Evolutionary conservation across 176 grass and related monocot species (phyloP), one percentile per base, ranked within the genome.

Genomic region (Triticum monococcum): DNA sequence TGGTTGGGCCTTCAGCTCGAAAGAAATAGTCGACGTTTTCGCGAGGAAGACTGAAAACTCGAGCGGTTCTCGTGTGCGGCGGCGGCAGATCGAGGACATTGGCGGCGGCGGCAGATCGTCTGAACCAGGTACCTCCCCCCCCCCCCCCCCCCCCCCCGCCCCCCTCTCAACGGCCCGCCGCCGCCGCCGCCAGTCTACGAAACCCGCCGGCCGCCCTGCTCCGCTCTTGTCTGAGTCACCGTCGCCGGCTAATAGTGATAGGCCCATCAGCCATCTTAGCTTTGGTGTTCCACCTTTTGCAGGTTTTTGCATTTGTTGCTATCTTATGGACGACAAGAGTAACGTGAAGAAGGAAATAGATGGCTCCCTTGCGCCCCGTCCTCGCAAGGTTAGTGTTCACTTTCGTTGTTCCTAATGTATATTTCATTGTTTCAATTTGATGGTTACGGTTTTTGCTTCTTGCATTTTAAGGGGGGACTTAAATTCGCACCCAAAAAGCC

Each of bases 251-350:
- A 45, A 23, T 74, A 1, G 4, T 50, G 41, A 45, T 75, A 50
- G 41, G 25, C 23, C 72, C 41, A 50, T 75, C 45, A 28, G 24
- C 72, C 24, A 5, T 4, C 72, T 75, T 45, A 74, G 12, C 71
- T 74, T 45, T 74, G 40, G 12, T 74, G 71, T 46, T 46, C 8
- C 12, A 16, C 40, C 10, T 37, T n/a, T 57, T 24, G 80, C 64
- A 85, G 89, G n/a, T 69, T 75, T 23, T 66, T 40, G 30, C 25
- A 5, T 17, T 81, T 70, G 14, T 70, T 87, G 12, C n/a, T 20
- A 26, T 76, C 32, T 65, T 4, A 85, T 91, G 90, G 90, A 91
- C 4, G 59, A 65, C 71, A 91, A 88, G 82, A 71, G 18, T 24
- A 78, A 82, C 4, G 78, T 85, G 40, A 82, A 91, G 81, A 85